phyloP scores from a whole-genome alignment of 2,329 filamentous ascomycete genomes.

The Hypoxylon sp. region DNA sequence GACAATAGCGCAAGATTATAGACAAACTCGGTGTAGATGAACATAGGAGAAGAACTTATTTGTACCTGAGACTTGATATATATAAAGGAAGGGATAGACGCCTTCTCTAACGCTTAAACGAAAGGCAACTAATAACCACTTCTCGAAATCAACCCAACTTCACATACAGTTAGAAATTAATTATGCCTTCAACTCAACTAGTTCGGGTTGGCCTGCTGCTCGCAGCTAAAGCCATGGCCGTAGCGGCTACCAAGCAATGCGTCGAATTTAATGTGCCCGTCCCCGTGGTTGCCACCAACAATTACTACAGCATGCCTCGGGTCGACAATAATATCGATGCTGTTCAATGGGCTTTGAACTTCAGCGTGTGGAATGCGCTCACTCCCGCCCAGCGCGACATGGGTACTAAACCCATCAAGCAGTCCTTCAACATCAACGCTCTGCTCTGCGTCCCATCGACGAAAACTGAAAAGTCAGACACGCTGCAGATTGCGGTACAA shows the following conservation, averaged over 20 bases:
- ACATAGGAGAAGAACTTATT: not conserved
- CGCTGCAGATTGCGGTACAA: not conserved
- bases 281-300: slow-evolving; percentile 28
- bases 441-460: not conserved
- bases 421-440: not conserved
- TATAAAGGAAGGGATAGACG: not conserved
- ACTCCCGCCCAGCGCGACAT: not conserved
- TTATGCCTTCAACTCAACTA: not conserved
- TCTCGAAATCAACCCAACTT: not conserved
- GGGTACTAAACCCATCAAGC: not conserved
- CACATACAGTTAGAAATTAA: not conserved
- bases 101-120: not conserved
- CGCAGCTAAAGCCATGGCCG: not conserved
- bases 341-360: slow-evolving; percentile 46
- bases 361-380: slow-evolving; percentile 41
- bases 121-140: not conserved
- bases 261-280: slow-evolving; percentile 19
- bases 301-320: slow-evolving; percentile 44
- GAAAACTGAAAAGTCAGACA: not conserved
- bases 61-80: not conserved
- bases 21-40: not conserved
- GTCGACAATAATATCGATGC: slow-evolving; percentile 51
- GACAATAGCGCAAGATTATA: not conserved
- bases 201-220: not conserved
- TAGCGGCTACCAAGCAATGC: not conserved